A percentile compares a stretch with the other conserved stretches of the same genome.
Conservation (phyloP, 1,139 yeast genomes). For the Scheffersomyces illinoinensis region DNA sequence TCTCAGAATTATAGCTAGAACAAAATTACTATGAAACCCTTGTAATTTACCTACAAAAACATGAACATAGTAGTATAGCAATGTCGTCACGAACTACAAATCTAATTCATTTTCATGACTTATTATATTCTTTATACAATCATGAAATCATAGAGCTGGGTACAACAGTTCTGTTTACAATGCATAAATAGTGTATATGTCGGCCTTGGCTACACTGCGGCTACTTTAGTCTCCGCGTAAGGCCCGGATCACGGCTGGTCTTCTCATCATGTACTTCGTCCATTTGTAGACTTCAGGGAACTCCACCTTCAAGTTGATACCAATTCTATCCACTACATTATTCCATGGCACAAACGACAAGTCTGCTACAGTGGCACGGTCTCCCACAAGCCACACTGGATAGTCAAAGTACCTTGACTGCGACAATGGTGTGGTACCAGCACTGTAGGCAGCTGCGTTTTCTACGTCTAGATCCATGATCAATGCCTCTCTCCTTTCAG, state of each 20-base stretch:
- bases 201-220: background rate
- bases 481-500: slow-evolving; percentile 87
- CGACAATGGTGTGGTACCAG: slow-evolving; percentile 85
- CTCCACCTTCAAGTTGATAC: slow-evolving; percentile 81
- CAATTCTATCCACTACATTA: slow-evolving; percentile 90
- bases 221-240: slow-evolving; percentile 55
- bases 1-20: background rate
- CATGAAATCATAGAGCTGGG: background rate
- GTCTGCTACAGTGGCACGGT: slow-evolving; percentile 87
- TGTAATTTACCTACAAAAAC: too few relatives aligned
- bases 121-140: background rate
- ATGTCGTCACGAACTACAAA: background rate
- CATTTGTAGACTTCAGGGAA: slow-evolving; percentile 96
- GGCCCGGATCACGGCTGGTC: slow-evolving; percentile 82
- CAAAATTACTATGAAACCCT: background rate
- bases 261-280: slow-evolving; percentile 90
- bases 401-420: slow-evolving; percentile 87
- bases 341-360: slow-evolving; percentile 96
- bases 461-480: slow-evolving; percentile 90
- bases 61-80: too few relatives aligned
- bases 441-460: slow-evolving; percentile 83
- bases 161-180: background rate
- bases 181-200: background rate
- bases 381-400: slow-evolving; percentile 96
- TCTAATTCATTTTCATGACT: background rate